Conservation (phyloP, 2,329 filamentous ascomycete genomes). For the Xylaria polymorpha region DNA sequence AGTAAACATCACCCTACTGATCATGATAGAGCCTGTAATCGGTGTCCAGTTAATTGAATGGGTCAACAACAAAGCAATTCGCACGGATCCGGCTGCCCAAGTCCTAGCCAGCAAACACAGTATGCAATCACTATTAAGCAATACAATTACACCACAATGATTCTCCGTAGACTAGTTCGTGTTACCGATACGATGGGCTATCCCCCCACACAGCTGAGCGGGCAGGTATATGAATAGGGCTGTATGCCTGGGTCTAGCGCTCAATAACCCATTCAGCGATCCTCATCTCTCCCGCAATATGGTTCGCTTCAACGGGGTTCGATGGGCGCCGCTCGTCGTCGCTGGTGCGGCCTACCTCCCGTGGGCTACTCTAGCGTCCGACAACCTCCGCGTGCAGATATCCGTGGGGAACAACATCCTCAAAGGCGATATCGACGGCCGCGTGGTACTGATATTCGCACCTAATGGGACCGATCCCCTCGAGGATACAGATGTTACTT, state of each 20-base stretch:
- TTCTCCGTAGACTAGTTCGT: not conserved
- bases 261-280: slow-evolving; percentile 4
- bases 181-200: slow-evolving; percentile 17
- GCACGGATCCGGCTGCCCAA: not conserved
- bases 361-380: slow-evolving; percentile 11
- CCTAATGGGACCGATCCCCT: slow-evolving; percentile 42
- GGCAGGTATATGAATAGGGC: slow-evolving; percentile 24
- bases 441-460: slow-evolving; percentile 45
- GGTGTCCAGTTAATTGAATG: not conserved
- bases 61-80: not conserved
- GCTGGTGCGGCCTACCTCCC: slow-evolving; percentile 29
- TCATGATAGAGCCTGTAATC: not conserved
- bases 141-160: not conserved
- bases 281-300: slow-evolving; percentile 20
- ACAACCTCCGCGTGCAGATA: slow-evolving; percentile 38
- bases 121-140: not conserved
- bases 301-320: slow-evolving; percentile 29
- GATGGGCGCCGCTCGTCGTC: slow-evolving; percentile 32
- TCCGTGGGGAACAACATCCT: slow-evolving; percentile 43
- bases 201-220: slow-evolving; percentile 4
- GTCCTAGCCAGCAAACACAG: not conserved
- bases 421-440: slow-evolving; percentile 36
- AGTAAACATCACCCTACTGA: not conserved
- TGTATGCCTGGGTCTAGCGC: not conserved
- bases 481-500: slow-evolving; percentile 41